These are phyloP conservation scores for Pseudohalonectria lignicola DNA, from an alignment of 2,329 filamentous ascomycete species.

Conservation along the genomic window DNA sequence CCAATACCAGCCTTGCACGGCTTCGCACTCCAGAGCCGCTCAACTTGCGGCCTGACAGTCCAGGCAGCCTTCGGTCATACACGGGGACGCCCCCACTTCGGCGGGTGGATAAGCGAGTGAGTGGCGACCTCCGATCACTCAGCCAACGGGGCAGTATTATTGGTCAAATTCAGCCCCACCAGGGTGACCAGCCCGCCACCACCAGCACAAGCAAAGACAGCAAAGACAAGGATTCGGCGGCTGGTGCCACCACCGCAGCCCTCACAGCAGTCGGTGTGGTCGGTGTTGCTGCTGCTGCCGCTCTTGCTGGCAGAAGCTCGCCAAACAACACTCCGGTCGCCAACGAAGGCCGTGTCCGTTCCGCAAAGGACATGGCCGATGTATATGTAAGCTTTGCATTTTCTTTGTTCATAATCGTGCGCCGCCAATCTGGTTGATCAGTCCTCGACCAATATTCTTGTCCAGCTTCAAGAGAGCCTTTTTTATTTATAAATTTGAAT, in stretches of 20 bases:
- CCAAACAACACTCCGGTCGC: slow-evolving; percentile 53
- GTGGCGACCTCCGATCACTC: slow-evolving; percentile 65
- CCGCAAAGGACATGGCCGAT: slow-evolving; percentile 82
- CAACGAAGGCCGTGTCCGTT: slow-evolving; percentile 77
- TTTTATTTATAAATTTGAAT: too few relatives aligned
- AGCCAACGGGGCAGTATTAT: slow-evolving; percentile 37
- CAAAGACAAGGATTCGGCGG: slow-evolving; percentile 5
- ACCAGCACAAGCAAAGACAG: too few relatives aligned
- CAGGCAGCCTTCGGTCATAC: slow-evolving; percentile 34
- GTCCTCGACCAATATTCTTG: too few relatives aligned
- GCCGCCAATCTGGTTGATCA: too few relatives aligned
- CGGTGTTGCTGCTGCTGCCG: slow-evolving; percentile 10
- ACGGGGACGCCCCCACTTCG: slow-evolving; percentile 58
- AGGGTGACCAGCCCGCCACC: too few relatives aligned
- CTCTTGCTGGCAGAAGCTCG: slow-evolving; percentile 7
- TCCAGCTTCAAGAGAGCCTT: neutral
- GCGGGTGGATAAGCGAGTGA: slow-evolving; percentile 55
- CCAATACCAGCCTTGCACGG: slow-evolving; percentile 43
- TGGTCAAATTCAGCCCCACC: slow-evolving; percentile 6
- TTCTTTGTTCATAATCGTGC: slow-evolving; percentile 6
- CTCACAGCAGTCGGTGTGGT: slow-evolving; percentile 7
- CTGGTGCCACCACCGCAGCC: slow-evolving; percentile 5
- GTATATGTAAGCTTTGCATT: slow-evolving; percentile 66
- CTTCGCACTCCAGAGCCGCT: slow-evolving; percentile 42
- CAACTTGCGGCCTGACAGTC: slow-evolving; percentile 51